Base-by-base conservation (phyloP, 495 filamentous ascomycete genomes). In the Penicillium waksmanii region DNA sequence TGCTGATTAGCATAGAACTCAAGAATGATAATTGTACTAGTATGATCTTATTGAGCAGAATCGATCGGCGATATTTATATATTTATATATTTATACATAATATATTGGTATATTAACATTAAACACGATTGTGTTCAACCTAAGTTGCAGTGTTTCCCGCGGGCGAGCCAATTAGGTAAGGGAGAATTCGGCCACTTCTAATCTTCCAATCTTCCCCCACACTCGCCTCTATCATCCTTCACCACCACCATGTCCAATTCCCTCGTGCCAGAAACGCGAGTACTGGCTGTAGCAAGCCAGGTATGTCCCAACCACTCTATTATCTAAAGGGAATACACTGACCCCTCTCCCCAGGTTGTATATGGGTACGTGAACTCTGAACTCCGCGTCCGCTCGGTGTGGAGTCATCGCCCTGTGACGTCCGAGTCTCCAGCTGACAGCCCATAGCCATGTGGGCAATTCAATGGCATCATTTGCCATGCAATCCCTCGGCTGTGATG, bases 251-350 rank as follows among this genome's bases (percentile, higher is more conserved):
- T 77, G 74, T 66, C 68, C 7, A 73, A 77, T 43, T 62, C 48
- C 54, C 66, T 85, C 27, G 84, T 96, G 46, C 92, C 93, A 11
- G 91, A 95, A 70, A 96, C 92, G 33, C 80, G 85, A 68, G 93
- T 98, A 56, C 82, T 98, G 68, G 93, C 95, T 43, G 85, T 98
- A 62, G 95, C 95, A 70, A 98, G 95, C 76, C 95, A 98, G 96
- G 95, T 97, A 90, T 76, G 91, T 67, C 58, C 57, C 52, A 34
- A 68, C 40, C 54, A 53, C 51, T n/a, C 48, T 48, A 25, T 50
- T 47, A 25, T 51, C 47, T n/a, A 15, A 25, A 33, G 55, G 31
- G 47, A 52, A 38, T 52, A 18, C 52, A 19, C 63, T 69, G 53
- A 75, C 52, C 19, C 15, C 21, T 27, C 36, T 68, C 51, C 65